phyloP scores from a whole-genome alignment of 2,329 filamentous ascomycete genomes.

The Nigrospora osmanthi region DNA sequence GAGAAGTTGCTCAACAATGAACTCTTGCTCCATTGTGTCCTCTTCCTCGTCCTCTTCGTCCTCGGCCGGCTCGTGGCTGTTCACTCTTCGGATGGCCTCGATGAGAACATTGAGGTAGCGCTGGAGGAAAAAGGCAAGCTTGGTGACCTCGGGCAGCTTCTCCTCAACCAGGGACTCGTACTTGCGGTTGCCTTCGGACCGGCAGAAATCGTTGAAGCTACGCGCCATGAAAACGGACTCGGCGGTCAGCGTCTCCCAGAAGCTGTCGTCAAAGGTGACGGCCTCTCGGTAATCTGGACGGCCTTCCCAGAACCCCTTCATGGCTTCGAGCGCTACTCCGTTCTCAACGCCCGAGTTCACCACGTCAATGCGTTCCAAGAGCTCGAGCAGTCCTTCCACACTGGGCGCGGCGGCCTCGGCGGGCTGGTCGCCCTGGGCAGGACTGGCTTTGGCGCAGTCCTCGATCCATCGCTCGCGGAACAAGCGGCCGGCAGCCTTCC shows the following conservation, averaged over 20 bases:
- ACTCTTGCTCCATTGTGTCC: conserved; percentile 83
- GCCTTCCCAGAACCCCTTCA: conserved; percentile 94
- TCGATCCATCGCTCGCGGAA: conserved; percentile 98
- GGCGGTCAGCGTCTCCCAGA: conserved; percentile 74
- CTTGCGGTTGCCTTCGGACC: conserved; percentile 63
- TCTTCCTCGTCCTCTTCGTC: conserved; percentile 65
- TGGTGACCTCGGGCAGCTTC: conserved; percentile 91
- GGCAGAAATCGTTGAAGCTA: conserved; percentile 92
- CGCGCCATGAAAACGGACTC: conserved; percentile 86
- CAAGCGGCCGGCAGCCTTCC: conserved; percentile 81
- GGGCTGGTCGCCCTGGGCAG: conserved; percentile 48
- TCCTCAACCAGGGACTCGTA: conserved; percentile 75
- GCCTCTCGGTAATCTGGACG: conserved; percentile 74
- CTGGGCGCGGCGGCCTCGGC: conserved; percentile 55
- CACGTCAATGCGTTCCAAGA: conserved; percentile 89
- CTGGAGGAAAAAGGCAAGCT: conserved; percentile 79
- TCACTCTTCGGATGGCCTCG: conserved; percentile 51
- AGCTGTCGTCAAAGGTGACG: conserved; percentile 63
- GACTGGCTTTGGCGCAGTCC: conserved; percentile 68
- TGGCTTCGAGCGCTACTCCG: conserved; percentile 86
- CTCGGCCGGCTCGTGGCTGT: conserved; percentile 44
- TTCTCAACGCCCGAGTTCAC: conserved; percentile 84
- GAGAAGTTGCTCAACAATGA: conserved; percentile 90
- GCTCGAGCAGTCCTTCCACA: conserved; percentile 77
- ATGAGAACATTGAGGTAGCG: conserved; percentile 66